Evolutionary conservation across 2,329 filamentous ascomycete species (phyloP).

Genomic region (Fusarium decemcellulare): DNA sequence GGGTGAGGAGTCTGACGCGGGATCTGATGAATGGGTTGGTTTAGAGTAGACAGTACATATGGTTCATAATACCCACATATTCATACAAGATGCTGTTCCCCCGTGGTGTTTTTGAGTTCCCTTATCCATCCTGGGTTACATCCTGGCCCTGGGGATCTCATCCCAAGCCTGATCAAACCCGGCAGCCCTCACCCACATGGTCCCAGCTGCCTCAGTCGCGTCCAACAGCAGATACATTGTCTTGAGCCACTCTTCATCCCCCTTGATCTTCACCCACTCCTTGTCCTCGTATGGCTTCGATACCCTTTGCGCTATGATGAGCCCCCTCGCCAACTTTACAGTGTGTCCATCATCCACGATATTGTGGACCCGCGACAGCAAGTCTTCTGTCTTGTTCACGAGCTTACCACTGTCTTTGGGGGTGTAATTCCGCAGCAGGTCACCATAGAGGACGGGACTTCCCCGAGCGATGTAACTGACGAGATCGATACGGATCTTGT

Average conservation of each 20-base stretch:
- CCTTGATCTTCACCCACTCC: constrained; percentile 67
- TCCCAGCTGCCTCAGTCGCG: constrained; percentile 58
- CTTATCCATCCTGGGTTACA: constrained; percentile 17
- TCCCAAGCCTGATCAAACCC: constrained; percentile 79
- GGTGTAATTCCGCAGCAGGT: constrained; percentile 73
- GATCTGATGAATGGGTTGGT: constrained; percentile 63
- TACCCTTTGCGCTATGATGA: constrained; percentile 73
- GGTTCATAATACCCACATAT: constrained; percentile 46
- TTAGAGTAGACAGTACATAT: constrained; percentile 57
- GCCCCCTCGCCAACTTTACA: constrained; percentile 80
- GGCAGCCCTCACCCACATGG: constrained; percentile 71
- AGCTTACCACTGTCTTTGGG: constrained; percentile 63
- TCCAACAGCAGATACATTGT: constrained; percentile 75
- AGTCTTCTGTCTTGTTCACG: constrained; percentile 61
- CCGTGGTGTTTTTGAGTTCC: not conserved
- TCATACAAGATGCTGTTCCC: constrained; percentile 11
- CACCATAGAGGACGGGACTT: constrained; percentile 70
- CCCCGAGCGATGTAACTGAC: constrained; percentile 80
- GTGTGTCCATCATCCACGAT: constrained; percentile 85
- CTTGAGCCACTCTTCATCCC: constrained; percentile 71
- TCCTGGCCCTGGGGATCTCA: constrained; percentile 49
- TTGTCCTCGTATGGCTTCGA: constrained; percentile 61
- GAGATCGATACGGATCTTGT: constrained; percentile 84
- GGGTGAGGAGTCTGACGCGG: constrained; percentile 52
- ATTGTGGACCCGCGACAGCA: constrained; percentile 62